A percentile compares a stretch with the other conserved stretches of the same genome.
Conservation (phyloP, 2,329 filamentous ascomycete species). For the Phoma sp. region DNA sequence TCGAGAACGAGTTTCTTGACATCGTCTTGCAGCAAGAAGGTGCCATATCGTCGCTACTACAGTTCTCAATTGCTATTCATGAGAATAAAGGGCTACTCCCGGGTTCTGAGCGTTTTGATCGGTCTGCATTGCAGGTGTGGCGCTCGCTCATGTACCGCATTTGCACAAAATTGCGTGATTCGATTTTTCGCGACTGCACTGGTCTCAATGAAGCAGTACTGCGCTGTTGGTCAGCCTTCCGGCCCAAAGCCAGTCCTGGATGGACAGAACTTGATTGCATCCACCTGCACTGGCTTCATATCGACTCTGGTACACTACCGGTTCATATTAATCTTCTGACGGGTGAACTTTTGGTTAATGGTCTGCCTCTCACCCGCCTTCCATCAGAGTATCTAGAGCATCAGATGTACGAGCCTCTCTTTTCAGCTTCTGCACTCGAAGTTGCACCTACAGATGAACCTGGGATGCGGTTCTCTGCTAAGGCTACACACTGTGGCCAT, state of each 20-base stretch:
- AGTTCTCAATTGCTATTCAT: constrained; percentile 29
- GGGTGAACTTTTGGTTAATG: neutral
- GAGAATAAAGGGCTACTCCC: constrained; percentile 20
- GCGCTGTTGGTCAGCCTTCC: constrained; percentile 29
- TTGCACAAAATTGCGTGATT: constrained; percentile 9
- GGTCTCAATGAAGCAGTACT: constrained; percentile 26
- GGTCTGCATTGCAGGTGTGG: constrained; percentile 24
- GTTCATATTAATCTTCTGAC: constrained; percentile 37
- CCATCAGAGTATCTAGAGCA: neutral
- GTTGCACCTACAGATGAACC: neutral
- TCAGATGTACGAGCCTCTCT: neutral
- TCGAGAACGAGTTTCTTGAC: constrained; percentile 44
- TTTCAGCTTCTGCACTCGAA: neutral
- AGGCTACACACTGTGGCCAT: too few species aligned
- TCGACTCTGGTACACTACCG: constrained; percentile 12
- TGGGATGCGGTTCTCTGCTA: neutral
- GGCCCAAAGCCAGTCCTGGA: neutral
- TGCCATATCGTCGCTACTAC: constrained; percentile 24
- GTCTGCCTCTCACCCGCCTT: neutral
- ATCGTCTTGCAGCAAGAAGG: constrained; percentile 30
- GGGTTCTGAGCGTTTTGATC: constrained; percentile 4
- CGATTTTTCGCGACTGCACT: constrained; percentile 6
- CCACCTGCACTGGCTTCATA: constrained; percentile 44
- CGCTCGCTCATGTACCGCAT: constrained; percentile 24
- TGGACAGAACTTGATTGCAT: constrained; percentile 21